A percentile compares a stretch with the other conserved stretches of the same genome.
These are phyloP conservation scores for Mortierella hygrophila DNA, from an alignment of 192 early-diverging fungal genomes.

Conservation along the genomic window DNA sequence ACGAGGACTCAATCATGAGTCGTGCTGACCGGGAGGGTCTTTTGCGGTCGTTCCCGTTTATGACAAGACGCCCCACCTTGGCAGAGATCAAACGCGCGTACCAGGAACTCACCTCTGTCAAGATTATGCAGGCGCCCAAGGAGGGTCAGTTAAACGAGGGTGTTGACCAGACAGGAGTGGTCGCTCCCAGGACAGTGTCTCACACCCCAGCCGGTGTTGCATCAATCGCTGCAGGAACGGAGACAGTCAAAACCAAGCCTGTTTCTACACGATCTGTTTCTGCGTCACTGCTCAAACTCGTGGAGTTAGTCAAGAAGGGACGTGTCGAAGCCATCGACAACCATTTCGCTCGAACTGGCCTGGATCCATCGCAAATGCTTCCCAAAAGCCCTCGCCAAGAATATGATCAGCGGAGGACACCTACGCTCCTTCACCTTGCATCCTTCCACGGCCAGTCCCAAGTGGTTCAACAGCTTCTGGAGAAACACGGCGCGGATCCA, in stretches of 20 bases:
- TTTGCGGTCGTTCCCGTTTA: slow-evolving; percentile 32
- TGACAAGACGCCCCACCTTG: slow-evolving; percentile 58
- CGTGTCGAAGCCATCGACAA: slow-evolving; percentile 68
- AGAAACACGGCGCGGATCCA: slow-evolving; percentile 78
- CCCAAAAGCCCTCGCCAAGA: slow-evolving; percentile 7
- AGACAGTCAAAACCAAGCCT: background rate
- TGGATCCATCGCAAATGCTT: slow-evolving; percentile 45
- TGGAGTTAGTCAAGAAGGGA: slow-evolving; percentile 66
- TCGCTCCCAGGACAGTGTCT: background rate
- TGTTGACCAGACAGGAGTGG: background rate
- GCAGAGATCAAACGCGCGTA: slow-evolving; percentile 74
- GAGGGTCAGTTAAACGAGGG: background rate
- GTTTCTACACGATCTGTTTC: slow-evolving; percentile 8
- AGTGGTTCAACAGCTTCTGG: slow-evolving; percentile 71
- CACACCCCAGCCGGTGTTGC: no score
- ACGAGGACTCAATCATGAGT: slow-evolving; percentile 10
- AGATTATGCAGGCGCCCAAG: slow-evolving; percentile 33
- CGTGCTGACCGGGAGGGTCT: slow-evolving; percentile 3
- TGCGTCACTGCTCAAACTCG: slow-evolving; percentile 58
- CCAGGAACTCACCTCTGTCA: slow-evolving; percentile 68
- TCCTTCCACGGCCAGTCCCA: slow-evolving; percentile 62
- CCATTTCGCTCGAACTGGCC: slow-evolving; percentile 59
- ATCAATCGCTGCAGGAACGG: background rate
- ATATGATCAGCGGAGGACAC: slow-evolving; percentile 49
- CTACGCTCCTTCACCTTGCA: slow-evolving; percentile 84